These are phyloP conservation scores for Apiotrichum akiyoshidainum DNA, from an alignment of 1,284 basidiomycete species.

Conservation along the genomic window DNA sequence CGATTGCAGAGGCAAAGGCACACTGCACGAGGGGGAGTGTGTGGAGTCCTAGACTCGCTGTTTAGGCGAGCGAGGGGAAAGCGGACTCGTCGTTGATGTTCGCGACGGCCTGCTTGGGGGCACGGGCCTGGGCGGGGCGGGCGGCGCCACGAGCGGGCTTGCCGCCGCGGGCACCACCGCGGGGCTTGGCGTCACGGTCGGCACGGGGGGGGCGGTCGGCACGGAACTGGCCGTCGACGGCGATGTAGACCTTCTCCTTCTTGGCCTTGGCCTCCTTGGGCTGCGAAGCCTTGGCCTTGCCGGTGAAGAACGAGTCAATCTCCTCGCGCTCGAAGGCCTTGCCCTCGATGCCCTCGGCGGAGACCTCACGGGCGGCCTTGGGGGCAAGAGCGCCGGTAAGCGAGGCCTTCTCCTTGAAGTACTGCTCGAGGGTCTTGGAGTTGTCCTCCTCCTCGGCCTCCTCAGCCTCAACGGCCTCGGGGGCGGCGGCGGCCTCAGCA, in stretches of 20 bases:
- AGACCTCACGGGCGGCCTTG: constrained; percentile 35
- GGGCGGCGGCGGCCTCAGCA: constrained; percentile 28
- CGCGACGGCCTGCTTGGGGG: constrained; percentile 48
- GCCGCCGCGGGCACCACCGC: constrained; percentile 43
- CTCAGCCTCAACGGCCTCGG: constrained; percentile 33
- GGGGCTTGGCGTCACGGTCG: constrained; percentile 24
- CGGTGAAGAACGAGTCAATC: constrained; percentile 49
- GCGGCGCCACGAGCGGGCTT: constrained; percentile 52
- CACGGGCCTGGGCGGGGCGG: constrained; percentile 20
- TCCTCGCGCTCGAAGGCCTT: constrained; percentile 46
- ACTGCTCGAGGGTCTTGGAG: constrained; percentile 58
- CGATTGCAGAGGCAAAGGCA: too few species aligned
- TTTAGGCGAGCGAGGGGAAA: constrained; percentile 67
- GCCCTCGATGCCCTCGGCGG: constrained; percentile 35
- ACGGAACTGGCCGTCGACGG: constrained; percentile 49
- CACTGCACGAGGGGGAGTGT: too few species aligned
- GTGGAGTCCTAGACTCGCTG: neutral
- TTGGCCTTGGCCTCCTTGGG: constrained; percentile 29
- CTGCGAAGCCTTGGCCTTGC: constrained; percentile 33
- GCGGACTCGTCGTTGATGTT: constrained; percentile 73
- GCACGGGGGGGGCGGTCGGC: constrained; percentile 36
- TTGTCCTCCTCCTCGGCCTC: constrained; percentile 82
- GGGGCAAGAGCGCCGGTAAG: constrained; percentile 26
- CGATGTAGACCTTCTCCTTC: constrained; percentile 52
- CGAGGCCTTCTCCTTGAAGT: constrained; percentile 44